Evolutionary conservation across 331 rosid species (phyloP).

Genomic region (Malus hybrid): DNA sequence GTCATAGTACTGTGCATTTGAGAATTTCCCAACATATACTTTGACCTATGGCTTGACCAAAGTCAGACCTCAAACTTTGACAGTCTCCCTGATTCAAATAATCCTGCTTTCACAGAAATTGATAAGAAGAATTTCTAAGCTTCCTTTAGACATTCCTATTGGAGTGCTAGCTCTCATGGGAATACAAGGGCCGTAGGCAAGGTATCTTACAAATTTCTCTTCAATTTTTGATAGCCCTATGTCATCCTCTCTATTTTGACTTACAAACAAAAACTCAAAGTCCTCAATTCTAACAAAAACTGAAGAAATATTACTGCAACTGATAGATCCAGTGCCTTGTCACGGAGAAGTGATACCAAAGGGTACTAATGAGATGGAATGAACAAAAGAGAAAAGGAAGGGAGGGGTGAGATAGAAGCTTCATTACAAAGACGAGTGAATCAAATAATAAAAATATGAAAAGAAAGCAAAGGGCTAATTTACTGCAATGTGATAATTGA

Average conservation of each 20-base stretch:
- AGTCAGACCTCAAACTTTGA: neutral
- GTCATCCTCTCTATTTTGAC: neutral
- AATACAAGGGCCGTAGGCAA: neutral
- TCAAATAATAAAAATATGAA: neutral
- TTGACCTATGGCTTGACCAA: neutral
- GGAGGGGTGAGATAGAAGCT: neutral
- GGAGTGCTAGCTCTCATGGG: neutral
- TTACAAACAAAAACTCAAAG: neutral
- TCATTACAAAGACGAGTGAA: neutral
- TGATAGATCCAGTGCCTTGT: neutral
- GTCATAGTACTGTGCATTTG: no score
- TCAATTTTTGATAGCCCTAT: neutral
- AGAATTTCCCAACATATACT: neutral
- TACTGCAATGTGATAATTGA: slow-evolving; percentile 19
- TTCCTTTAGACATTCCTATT: neutral
- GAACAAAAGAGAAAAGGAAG: neutral
- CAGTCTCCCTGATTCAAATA: neutral
- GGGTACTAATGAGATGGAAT: neutral
- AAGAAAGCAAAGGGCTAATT: neutral
- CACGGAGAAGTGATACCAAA: neutral
- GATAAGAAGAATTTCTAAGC: neutral
- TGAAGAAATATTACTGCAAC: neutral
- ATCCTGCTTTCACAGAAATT: neutral
- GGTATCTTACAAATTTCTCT: neutral
- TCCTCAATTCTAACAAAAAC: neutral